A percentile compares a stretch with the other conserved stretches of the same genome.
Conservation (phyloP, 768 basidiomycete genomes). For the Lactarius pseudohatsudake region DNA sequence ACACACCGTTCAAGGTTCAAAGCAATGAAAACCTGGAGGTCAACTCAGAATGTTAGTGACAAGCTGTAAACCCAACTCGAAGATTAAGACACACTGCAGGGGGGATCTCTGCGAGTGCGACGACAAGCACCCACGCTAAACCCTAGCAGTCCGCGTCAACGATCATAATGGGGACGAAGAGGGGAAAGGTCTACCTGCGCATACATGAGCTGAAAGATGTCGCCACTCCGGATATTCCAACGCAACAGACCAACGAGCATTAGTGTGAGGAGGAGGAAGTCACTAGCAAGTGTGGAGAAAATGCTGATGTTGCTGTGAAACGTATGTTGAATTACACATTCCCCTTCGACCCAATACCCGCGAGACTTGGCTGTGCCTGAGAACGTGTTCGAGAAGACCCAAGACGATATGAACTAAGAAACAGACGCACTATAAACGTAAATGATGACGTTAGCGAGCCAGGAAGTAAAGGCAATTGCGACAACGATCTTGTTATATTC, state of each 20-base stretch:
- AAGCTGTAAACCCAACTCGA: not conserved
- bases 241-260: conserved; percentile 17
- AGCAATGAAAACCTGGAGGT: conserved; percentile 1
- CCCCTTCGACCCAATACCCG: not conserved
- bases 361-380: not conserved
- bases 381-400: not conserved
- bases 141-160: not conserved
- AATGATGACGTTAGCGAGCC: not conserved
- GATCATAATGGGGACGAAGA: not conserved
- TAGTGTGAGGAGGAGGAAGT: not conserved
- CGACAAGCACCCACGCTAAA: conserved; percentile 5
- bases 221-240: conserved; percentile 1
- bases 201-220: conserved; percentile 4
- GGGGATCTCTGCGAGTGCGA: conserved; percentile 7
- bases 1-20: conserved; percentile 16
- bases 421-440: conserved; percentile 4
- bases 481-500: conserved; percentile 4
- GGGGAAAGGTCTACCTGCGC: not conserved
- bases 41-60: not conserved
- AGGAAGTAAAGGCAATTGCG: not conserved
- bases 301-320: not conserved
- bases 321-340: conserved; percentile 1
- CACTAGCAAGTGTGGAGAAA: not conserved
- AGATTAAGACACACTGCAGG: conserved; percentile 5
- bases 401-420: not conserved